Evolutionary conservation across 2,329 filamentous ascomycete genomes (phyloP).

Genomic region (Biscogniauxia mediterranea): DNA sequence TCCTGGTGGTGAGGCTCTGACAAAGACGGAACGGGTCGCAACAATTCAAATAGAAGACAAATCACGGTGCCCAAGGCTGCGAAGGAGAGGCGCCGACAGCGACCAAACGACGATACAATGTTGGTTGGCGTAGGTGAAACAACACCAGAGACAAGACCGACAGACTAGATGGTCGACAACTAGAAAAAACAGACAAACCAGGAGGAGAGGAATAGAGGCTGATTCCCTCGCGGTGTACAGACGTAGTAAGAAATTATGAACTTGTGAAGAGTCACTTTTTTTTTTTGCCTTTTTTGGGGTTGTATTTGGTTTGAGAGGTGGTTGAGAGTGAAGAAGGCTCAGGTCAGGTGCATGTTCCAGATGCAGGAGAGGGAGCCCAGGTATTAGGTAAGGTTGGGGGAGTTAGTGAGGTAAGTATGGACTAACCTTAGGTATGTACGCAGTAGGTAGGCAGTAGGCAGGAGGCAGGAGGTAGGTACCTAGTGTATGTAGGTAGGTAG

Average conservation of each 20-base stretch:
- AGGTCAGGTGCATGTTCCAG: constrained; percentile 16
- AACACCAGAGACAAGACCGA: constrained; percentile 5
- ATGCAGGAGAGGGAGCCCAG: constrained; percentile 8
- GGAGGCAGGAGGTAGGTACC: too few species aligned
- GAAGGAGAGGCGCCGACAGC: not conserved
- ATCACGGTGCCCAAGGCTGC: not conserved
- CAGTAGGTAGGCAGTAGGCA: too few species aligned
- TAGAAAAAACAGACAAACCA: not conserved
- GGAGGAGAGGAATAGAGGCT: not conserved
- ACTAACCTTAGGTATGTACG: not conserved
- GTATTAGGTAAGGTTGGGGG: not conserved
- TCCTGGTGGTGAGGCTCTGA: not conserved
- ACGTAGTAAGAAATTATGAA: not conserved
- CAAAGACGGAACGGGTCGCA: not conserved
- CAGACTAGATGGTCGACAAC: not conserved
- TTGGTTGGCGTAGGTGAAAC: constrained; percentile 1
- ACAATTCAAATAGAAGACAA: not conserved
- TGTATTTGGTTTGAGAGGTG: constrained; percentile 2
- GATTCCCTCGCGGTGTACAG: not conserved
- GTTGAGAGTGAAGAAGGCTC: constrained; percentile 4
- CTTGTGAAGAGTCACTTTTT: not conserved
- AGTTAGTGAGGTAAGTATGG: not conserved
- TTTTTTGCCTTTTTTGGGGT: not conserved
- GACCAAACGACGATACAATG: not conserved
- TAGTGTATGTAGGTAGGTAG: too few species aligned